Percentiles rank a stretch among this genome's conserved stretches.
Conservation (phyloP, 2,329 filamentous ascomycete species). For the Myriosclerotinia scirpicola region DNA sequence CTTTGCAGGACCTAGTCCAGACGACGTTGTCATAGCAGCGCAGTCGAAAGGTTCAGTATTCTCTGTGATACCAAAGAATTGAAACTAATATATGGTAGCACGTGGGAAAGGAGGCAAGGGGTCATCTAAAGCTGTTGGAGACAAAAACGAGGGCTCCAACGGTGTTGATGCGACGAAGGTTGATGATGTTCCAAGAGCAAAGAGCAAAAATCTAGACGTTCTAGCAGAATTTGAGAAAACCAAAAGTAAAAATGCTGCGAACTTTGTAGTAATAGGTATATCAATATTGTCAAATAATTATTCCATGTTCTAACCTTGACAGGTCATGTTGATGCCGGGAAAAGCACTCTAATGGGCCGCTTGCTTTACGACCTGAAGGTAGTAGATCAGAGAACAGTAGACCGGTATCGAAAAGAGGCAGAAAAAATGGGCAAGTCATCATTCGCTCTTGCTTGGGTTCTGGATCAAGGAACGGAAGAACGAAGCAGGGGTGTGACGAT, state of each 20-base stretch:
- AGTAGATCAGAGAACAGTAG: constrained; percentile 82
- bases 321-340: constrained; percentile 97
- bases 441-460: constrained; percentile 94
- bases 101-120: constrained; percentile 44
- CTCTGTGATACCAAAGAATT: constrained; percentile 37
- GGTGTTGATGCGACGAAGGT: constrained; percentile 50
- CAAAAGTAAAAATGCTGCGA: constrained; percentile 75
- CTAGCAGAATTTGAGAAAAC: constrained; percentile 75
- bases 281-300: constrained; percentile 33
- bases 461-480: constrained; percentile 90
- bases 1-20: constrained; percentile 85
- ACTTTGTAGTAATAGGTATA: constrained; percentile 89
- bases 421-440: constrained; percentile 91
- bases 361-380: constrained; percentile 84
- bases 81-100: constrained; percentile 46
- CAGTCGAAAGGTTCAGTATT: constrained; percentile 79
- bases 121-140: constrained; percentile 43
- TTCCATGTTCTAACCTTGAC: constrained; percentile 27
- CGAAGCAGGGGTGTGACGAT: constrained; percentile 89
- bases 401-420: constrained; percentile 84
- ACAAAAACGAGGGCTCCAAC: constrained; percentile 48
- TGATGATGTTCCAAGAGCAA: constrained; percentile 56
- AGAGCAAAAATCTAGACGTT: constrained; percentile 81
- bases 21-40: constrained; percentile 83
- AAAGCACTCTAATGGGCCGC: constrained; percentile 97